phyloP scores from a whole-genome alignment of 306 rosid genomes.

The Datisca glomerata region DNA sequence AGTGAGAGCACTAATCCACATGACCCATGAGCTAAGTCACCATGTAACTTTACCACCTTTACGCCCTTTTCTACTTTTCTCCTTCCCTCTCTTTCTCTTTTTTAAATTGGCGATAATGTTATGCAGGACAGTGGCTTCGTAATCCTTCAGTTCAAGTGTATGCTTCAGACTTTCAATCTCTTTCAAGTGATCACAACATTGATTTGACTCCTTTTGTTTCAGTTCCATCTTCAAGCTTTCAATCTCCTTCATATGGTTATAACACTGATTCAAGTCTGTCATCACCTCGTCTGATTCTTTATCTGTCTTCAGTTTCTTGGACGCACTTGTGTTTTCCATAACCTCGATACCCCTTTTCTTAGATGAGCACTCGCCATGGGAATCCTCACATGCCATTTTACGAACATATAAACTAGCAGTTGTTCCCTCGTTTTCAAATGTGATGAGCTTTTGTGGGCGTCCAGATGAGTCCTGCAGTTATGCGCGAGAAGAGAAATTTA shows the following conservation, averaged over 20 bases:
- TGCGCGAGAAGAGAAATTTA: conserved; percentile 1
- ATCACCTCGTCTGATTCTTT: conserved; percentile 13
- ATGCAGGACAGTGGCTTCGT: conserved; percentile 27
- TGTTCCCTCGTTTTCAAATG: conserved; percentile 20
- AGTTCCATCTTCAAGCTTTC: conserved; percentile 24
- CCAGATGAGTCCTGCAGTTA: conserved; percentile 49
- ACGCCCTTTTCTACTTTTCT: conserved; percentile 8
- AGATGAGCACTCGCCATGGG: conserved; percentile 4
- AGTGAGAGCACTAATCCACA: no score
- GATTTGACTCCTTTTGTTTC: conserved; percentile 16
- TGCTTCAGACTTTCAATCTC: conserved; percentile 38
- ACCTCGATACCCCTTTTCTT: conserved; percentile 43
- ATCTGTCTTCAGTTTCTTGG: conserved; percentile 43
- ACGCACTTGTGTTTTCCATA: conserved; percentile 14
- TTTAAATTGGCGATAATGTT: conserved; percentile 18
- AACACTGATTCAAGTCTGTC: conserved; percentile 10
- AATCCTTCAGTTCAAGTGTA: conserved; percentile 35
- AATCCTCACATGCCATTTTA: conserved; percentile 24
- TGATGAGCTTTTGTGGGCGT: conserved; percentile 41
- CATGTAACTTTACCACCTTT: no score
- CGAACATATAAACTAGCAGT: conserved; percentile 29
- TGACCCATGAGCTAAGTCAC: no score
- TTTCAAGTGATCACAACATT: conserved; percentile 11
- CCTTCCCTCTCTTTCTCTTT: conserved; percentile 13
- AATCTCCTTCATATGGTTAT: conserved; percentile 22